Evolutionary conservation across 1,284 basidiomycete genomes (phyloP), one percentile per base, ranked within the genome.

Genomic region (Cutaneotrichosporon sp.): DNA sequence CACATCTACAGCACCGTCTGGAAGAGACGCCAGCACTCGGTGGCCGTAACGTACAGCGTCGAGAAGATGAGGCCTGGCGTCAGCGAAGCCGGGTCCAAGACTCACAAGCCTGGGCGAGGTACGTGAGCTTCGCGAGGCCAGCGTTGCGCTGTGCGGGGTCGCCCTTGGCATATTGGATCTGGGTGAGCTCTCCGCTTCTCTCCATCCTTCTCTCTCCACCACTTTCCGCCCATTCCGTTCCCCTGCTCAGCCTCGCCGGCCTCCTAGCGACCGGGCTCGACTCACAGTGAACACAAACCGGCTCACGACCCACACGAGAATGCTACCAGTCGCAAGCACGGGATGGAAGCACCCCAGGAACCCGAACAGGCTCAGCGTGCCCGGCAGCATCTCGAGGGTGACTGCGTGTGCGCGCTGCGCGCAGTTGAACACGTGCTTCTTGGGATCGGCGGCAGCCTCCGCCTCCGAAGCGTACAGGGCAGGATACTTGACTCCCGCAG

Each of bases 361-460:
- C 4, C 58, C 65, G 49, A 63, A 66, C 27, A 70, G n/a, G 9
- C 59, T 56, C 20, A 79, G 54, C 46, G 72, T 34, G 62, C 61
- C 69, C 1, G 75, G 71, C 24, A 71, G 43, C 50, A 58, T 62
- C 69, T 78, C 76, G 56, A 77, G 69, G 18, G 73, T 74, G 67
- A 76, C 77, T 18, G 60, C 67, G 61, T 76, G 70, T 38, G 71
- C 72, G 50, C 76, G 65, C 64, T 78, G 76, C 20, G 63, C 61
- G 54, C 76, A 78, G 69, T 78, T 76, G 65, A 69, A 76, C 38
- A 71, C 73, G 47, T 63, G 59, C 67, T 76, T 76, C 66, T 72
- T 72, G 43, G 67, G 63, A 64, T 78, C 74, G n/a, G 70, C 66
- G 22, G 61, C 61, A 25, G 75, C 74, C 47, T 74, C 75, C 8